Evolutionary conservation across 2,329 filamentous ascomycete genomes (phyloP), one percentile per base, ranked within the genome.

Genomic region (Alternaria triticimaculans): DNA sequence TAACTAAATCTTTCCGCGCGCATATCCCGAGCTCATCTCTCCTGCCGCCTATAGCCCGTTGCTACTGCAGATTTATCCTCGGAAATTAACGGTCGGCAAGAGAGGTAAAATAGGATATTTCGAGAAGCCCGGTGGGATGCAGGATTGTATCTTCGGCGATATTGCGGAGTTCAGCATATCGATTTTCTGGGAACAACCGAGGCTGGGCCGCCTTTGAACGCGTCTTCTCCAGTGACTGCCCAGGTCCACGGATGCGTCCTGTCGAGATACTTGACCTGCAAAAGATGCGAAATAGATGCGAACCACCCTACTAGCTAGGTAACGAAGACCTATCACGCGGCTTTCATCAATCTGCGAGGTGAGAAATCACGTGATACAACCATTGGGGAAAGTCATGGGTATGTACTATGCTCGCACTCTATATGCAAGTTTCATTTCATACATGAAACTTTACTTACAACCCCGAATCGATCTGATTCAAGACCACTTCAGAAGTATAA

Each of bases 391-490:
- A 18, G 37, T 41, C 37, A 41, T 41, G 15, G n/a, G 37, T 41
- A 41, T 18, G 2, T 41, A 41, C 37, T 41, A 3, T 41, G 9
- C 37, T 41, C 37, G 37, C 37, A 10, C 6, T 41, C 8, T 14
- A 12, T n/a, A n/a, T n/a, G n/a, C n/a, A n/a, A n/a, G n/a, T n/a
- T n/a, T n/a, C n/a, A n/a, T n/a, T n/a, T n/a, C n/a, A 10, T 37
- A 20, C 18, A 51, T 15, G 33, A 44, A 33, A 43, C 41, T 11
- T 28, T 12, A 23, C n/a, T 63, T 57, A 72, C 65, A 73, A 61
- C 25, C 73, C 73, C 1, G 73, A 85, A 80, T 76, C 73, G 23
- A 76, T 75, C 62, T 76, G 73, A 56, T 76, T 70, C 1, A 70
- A 64, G 0, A 62, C 50, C 30, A 70, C 69, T 4, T 15, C 9